Evolutionary conservation across 176 grass and related monocot species (phyloP).

Genomic region (Saccharum spontaneum): DNA sequence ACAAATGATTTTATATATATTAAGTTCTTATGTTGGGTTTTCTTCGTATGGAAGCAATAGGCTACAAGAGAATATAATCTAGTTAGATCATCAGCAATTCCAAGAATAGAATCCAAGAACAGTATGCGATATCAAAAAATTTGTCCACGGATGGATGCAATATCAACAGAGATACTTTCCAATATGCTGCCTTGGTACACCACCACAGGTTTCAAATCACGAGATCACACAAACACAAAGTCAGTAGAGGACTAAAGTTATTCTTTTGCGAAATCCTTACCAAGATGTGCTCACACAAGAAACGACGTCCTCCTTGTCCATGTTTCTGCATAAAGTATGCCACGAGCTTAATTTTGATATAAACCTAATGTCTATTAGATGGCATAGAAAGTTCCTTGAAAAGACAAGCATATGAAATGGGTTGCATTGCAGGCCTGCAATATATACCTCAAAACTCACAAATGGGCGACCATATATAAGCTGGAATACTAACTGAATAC

Average conservation of each 20-base stretch:
- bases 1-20: background rate
- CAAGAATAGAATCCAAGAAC: constrained; percentile 47
- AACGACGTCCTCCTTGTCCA: background rate
- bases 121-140: constrained; percentile 25
- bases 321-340: constrained; percentile 14
- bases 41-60: constrained; percentile 29
- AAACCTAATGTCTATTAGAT: constrained; percentile 3
- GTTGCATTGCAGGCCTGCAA: background rate
- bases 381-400: background rate
- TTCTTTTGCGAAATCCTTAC: constrained; percentile 2
- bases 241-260: constrained; percentile 14
- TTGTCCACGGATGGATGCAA: constrained; percentile 23
- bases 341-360: background rate
- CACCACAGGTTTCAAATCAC: constrained; percentile 26
- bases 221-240: constrained; percentile 20
- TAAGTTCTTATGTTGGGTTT: constrained; percentile 3
- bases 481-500: background rate
- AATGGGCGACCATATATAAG: background rate
- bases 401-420: background rate
- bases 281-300: background rate
- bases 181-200: constrained; percentile 9
- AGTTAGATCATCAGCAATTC: constrained; percentile 9
- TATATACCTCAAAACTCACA: constrained; percentile 13
- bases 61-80: constrained; percentile 35
- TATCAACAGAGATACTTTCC: constrained; percentile 28